A percentile compares a stretch with the other conserved stretches of the same genome.
phyloP scores from a whole-genome alignment of 371 early-diverging fungal species.

The Circinella umbellata region DNA sequence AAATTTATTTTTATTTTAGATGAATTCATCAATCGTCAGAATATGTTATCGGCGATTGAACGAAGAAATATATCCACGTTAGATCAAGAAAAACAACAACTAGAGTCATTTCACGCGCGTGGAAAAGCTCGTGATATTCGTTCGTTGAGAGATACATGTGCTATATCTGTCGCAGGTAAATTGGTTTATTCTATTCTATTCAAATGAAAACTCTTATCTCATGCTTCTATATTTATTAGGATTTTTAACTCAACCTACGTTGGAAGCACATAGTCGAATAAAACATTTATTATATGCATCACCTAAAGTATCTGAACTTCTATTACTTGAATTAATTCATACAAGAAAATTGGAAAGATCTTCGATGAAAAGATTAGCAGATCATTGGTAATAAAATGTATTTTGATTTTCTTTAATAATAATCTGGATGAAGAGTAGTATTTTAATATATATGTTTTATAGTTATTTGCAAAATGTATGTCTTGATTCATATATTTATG shows the following conservation, averaged over 20 bases:
- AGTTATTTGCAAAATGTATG: slow-evolving; percentile 42
- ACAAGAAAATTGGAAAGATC: slow-evolving; percentile 34
- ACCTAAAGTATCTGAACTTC: slow-evolving; percentile 30
- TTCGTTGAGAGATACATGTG: slow-evolving; percentile 33
- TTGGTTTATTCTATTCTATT: neutral
- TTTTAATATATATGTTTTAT: no score
- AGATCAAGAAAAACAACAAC: neutral
- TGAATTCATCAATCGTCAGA: slow-evolving; percentile 12
- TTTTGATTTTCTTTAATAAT: no score
- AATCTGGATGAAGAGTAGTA: no score
- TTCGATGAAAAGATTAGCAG: slow-evolving; percentile 30
- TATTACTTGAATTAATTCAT: slow-evolving; percentile 27
- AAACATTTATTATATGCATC: slow-evolving; percentile 24
- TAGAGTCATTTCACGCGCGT: no score
- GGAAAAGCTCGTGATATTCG: slow-evolving; percentile 21
- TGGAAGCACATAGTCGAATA: slow-evolving; percentile 19
- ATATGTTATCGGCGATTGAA: slow-evolving; percentile 22
- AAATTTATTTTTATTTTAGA: neutral
- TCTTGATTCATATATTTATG: slow-evolving; percentile 42
- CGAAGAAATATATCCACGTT: slow-evolving; percentile 9
- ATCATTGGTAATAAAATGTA: slow-evolving; percentile 36
- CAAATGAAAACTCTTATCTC: no score
- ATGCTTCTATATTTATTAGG: no score
- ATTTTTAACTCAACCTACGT: slow-evolving; percentile 31
- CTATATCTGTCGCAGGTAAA: slow-evolving; percentile 34